phyloP scores from a whole-genome alignment of 2,329 filamentous ascomycete genomes.

The Diaporthe citrichinensis region DNA sequence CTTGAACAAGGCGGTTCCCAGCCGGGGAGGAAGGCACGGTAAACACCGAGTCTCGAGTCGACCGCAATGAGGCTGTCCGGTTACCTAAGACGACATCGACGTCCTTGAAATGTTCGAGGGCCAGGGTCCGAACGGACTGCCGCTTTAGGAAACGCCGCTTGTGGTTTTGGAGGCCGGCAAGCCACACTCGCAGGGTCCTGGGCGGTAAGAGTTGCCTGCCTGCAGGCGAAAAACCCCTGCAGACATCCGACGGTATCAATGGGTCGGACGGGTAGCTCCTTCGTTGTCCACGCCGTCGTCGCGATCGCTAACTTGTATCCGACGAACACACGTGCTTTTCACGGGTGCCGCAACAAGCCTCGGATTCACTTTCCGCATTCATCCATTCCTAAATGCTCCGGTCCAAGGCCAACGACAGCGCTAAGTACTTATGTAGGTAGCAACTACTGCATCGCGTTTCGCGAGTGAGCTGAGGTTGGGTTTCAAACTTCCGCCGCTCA shows the following conservation, averaged over 20 bases:
- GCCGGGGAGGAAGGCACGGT: constrained; percentile 5
- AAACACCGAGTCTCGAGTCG: not conserved
- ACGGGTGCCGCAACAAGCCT: constrained; percentile 8
- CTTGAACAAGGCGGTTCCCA: constrained; percentile 1
- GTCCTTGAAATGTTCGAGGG: not conserved
- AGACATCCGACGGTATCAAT: constrained; percentile 30
- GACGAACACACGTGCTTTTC: constrained; percentile 30
- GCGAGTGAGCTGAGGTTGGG: constrained; percentile 33
- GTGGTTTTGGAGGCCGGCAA: constrained; percentile 5
- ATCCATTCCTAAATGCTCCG: constrained; percentile 15
- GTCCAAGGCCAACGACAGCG: constrained; percentile 19
- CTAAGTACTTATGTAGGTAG: constrained; percentile 28
- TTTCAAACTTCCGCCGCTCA: constrained; percentile 32
- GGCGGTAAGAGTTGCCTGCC: constrained; percentile 25
- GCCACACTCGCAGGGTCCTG: constrained; percentile 23
- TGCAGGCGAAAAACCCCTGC: not conserved
- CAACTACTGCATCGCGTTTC: constrained; percentile 31
- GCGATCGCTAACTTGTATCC: constrained; percentile 33
- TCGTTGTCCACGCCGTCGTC: constrained; percentile 10
- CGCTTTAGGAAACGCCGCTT: constrained; percentile 14
- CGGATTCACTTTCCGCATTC: constrained; percentile 33
- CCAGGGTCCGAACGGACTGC: constrained; percentile 27
- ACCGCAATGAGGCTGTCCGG: constrained; percentile 18
- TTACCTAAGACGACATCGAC: not conserved
- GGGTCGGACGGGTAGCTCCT: constrained; percentile 25